A percentile compares a stretch with the other conserved stretches of the same genome.
These are phyloP conservation scores for Phytophthora vignae DNA, from an alignment of 352 stramenopile species.

Conservation along the genomic window DNA sequence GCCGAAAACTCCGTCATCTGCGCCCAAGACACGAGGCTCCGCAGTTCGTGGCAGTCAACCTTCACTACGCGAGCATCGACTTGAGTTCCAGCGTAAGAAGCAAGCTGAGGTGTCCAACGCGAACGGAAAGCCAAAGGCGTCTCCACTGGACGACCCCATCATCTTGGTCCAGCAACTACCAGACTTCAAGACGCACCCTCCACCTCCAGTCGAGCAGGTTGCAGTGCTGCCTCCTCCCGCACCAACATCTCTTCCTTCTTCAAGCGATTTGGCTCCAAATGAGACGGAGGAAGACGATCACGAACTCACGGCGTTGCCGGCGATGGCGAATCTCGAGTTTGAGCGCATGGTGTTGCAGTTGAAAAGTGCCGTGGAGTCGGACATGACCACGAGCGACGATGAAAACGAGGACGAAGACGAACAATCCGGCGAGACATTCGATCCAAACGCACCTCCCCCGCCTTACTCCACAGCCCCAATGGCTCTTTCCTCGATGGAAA, in stretches of 20 bases:
- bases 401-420: constrained; percentile 49
- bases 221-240: constrained; percentile 30
- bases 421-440: constrained; percentile 21
- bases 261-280: neutral
- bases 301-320: constrained; percentile 22
- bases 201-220: constrained; percentile 6
- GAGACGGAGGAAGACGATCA: constrained; percentile 30
- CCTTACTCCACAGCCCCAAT: constrained; percentile 30
- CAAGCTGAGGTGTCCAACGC: constrained; percentile 28
- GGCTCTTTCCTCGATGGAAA: constrained; percentile 7
- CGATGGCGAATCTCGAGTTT: constrained; percentile 65
- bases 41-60: constrained; percentile 11
- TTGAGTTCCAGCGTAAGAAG: constrained; percentile 52
- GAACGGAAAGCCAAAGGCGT: constrained; percentile 15
- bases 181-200: constrained; percentile 28
- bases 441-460: constrained; percentile 32
- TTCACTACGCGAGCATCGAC: constrained; percentile 32
- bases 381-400: constrained; percentile 33
- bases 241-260: constrained; percentile 21
- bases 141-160: constrained; percentile 67
- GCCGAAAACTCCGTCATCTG: constrained; percentile 17
- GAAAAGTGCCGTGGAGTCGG: constrained; percentile 64
- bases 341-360: constrained; percentile 82
- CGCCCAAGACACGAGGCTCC: constrained; percentile 13
- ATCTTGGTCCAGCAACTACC: constrained; percentile 80